These are phyloP conservation scores for Gracilariopsis chorda DNA, from an alignment of 23 red algal genomes.

Conservation along the genomic window DNA sequence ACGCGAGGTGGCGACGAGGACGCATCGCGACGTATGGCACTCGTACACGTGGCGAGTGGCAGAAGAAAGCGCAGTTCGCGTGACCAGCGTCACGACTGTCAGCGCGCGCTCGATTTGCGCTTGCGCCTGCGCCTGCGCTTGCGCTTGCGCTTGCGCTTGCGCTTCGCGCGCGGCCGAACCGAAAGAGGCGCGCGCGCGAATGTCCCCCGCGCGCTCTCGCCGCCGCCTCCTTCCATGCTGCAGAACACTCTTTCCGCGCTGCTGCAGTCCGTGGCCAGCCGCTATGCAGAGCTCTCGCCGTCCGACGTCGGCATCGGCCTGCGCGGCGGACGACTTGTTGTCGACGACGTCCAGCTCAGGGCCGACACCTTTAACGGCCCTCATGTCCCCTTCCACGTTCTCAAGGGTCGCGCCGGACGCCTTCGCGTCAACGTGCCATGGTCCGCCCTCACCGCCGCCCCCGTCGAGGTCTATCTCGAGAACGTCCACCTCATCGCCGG, in stretches of 20 bases:
- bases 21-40: neutral
- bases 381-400: conserved; percentile 37
- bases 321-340: conserved; percentile 63
- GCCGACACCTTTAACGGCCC: conserved; percentile 40
- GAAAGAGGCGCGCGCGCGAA: too few relatives aligned
- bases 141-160: neutral
- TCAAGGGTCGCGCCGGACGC: conserved; percentile 50
- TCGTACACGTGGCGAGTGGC: neutral
- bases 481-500: conserved; percentile 60
- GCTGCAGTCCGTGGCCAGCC: conserved; percentile 60
- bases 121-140: neutral
- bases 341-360: conserved; percentile 65
- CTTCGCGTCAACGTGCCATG: conserved; percentile 80
- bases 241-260: conserved; percentile 60
- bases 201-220: neutral
- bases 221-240: conserved; percentile 17
- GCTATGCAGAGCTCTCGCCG: conserved; percentile 51
- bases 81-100: conserved; percentile 18
- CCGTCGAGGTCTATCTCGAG: conserved; percentile 69
- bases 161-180: neutral
- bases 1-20: neutral
- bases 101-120: neutral
- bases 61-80: neutral
- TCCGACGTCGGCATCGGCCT: conserved; percentile 74
- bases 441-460: conserved; percentile 34